Evolutionary conservation across 352 stramenopile species (phyloP), one percentile per base, ranked within the genome.

Genomic region (Globisporangium canariense): DNA sequence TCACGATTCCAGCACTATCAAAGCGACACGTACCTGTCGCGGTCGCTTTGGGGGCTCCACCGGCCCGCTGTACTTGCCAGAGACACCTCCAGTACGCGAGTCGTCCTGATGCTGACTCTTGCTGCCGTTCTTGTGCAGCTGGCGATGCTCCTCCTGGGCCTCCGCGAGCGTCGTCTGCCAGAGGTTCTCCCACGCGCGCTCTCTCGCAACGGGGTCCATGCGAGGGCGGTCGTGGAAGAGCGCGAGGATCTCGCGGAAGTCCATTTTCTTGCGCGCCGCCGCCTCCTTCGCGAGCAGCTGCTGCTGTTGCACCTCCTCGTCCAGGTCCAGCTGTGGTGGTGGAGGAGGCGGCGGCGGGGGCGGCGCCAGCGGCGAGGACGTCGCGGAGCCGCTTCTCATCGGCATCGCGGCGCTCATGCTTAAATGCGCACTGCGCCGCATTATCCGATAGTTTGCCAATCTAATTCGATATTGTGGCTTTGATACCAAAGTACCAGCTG

Each of bases 171-270:
- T 83, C 52, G 73, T 61, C 36, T 83, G 69, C 70, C 72, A 89
- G 34, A 92, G 60, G 5, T 60, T 40, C 22, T 67, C 69, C 83
- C 81, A 90, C 60, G 58, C 62, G 32, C 59, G 59, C 53, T 71
- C 67, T 11, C 47, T 25, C 34, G 65, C 50, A 16, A 50, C 51
- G 1, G 51, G 32, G 46, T 80, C 71, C 58, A 38, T 54, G 16
- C 13, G 9, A 7, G 30, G 52, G 8, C 76, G 67, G 32, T 75
- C 69, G 57, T 91, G 79, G 57, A 91, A 89, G 25, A 90, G 74
- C 61, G 77, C 62, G 38, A 90, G 58, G 40, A 90, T 81, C 46
- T 90, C 79, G n/a, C 81, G 80, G 45, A 89, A 85, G 61, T 92
- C 83, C 59, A 86, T 75, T 51, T 73, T 77, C 64, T 79, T 85